Base-by-base conservation (phyloP, 306 rosid genomes). In the Cicer yamashitae region DNA sequence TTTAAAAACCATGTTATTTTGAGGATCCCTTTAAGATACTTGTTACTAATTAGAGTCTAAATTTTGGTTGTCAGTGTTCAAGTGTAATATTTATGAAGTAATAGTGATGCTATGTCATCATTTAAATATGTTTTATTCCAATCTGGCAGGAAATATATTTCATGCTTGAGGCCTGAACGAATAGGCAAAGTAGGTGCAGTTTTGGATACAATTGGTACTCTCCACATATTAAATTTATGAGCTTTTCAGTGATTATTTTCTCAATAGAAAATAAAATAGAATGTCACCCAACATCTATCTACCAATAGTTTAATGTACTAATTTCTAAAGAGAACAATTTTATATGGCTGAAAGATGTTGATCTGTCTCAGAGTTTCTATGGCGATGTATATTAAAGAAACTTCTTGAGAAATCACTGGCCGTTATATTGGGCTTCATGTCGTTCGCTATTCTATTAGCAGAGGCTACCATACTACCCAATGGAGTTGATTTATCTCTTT, bases 391-490 rank as follows among this genome's bases (percentile, higher is more conserved):
- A 52, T 77, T 94, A 77, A 81, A 78, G 81, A 88, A 91, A 87
- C 93, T 87, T 11, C 81, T 90, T 41, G 59, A 89, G 86, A 94
- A 82, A 87, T 86, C 82, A 50, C 79, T 88, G 88, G 96, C 96
- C 39, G 67, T 94, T 67, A 72, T 82, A 50, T 85, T 94, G 65
- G 87, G 96, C 14, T 77, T 81, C 83, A 88, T 94, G 87, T 91
- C 98, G 3, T 86, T 77, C 68, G 92, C 96, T 59, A 88, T 91
- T 87, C 89, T 94, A 77, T 71, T 91, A 84, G 98, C 98, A 7
- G 98, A 94, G 86, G 98, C 97, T 69, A 94, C 97, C 53, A 87
- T 91, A 64, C 90, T 91, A 67, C 89, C 94, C 11, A 84, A 81
- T 72, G 86, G 86, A 69, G 89, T 91, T 57, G 89, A 94, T 84